Evolutionary conservation across 2,329 filamentous ascomycete species (phyloP).

Genomic region (Phyllosticta paracitricarpa): DNA sequence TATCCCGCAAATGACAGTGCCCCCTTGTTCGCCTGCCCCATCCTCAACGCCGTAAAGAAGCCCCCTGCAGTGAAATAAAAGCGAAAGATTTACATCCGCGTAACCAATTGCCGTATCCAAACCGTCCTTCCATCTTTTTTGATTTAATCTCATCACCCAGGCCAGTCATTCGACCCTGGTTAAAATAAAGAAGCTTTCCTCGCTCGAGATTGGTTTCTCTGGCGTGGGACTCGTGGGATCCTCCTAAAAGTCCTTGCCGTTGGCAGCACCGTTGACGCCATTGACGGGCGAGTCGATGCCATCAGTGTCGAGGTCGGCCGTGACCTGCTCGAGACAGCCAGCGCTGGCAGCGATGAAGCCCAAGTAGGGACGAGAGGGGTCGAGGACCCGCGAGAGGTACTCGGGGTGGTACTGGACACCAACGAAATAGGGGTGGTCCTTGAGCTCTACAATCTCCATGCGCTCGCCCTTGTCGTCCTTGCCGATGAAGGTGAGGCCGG

Average conservation of each 20-base stretch:
- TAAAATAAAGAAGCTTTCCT: neutral
- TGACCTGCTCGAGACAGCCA: conserved; percentile 28
- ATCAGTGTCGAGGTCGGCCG: neutral
- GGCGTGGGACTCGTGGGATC: neutral
- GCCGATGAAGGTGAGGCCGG: conserved; percentile 65
- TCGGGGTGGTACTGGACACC: conserved; percentile 86
- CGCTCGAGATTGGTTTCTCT: neutral
- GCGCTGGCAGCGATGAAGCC: conserved; percentile 75
- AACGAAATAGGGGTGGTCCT: conserved; percentile 76
- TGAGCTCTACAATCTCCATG: conserved; percentile 76
- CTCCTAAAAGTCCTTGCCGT: conserved; percentile 5
- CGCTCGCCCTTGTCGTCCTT: conserved; percentile 69
- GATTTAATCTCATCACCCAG: neutral
- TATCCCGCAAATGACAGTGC: neutral
- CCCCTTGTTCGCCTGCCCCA: neutral
- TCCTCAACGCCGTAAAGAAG: neutral
- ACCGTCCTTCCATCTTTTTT: neutral
- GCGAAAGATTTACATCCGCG: neutral
- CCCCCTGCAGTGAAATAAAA: neutral
- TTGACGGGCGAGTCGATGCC: conserved; percentile 1
- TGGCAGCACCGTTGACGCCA: neutral
- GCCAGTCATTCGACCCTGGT: neutral
- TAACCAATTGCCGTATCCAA: neutral
- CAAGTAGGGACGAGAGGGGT: conserved; percentile 66
- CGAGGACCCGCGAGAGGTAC: conserved; percentile 65